A percentile compares a stretch with the other conserved stretches of the same genome.
Conservation (phyloP, 495 filamentous ascomycete genomes). For the Arthonia radiata region DNA sequence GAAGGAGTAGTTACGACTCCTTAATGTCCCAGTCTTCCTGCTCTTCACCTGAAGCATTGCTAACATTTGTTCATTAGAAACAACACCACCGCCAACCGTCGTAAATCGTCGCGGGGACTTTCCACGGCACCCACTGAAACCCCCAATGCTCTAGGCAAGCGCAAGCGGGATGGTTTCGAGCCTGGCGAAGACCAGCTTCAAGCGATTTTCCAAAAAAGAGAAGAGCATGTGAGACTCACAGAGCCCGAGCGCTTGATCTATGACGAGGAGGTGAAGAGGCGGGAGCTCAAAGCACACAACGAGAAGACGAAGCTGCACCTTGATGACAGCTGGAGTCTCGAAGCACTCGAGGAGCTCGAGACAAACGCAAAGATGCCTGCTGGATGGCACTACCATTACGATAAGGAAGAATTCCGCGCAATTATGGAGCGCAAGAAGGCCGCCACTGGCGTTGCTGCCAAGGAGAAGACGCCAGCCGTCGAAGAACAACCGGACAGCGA, state of each 20-base stretch:
- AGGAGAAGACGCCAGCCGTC: constrained; percentile 8
- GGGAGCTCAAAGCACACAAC: constrained; percentile 3
- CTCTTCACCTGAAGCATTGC: no score
- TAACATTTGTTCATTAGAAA: no score
- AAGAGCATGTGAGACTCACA: constrained; percentile 12
- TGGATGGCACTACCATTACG: no score
- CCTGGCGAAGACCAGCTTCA: constrained; percentile 16
- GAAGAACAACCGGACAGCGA: constrained; percentile 26
- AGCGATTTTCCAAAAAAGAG: constrained; percentile 10
- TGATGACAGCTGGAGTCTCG: constrained; percentile 12
- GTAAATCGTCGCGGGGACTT: no score
- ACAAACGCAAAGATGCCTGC: constrained; percentile 14
- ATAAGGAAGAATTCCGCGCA: no score
- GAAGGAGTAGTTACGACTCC: no score
- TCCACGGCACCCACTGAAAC: no score
- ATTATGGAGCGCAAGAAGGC: no score
- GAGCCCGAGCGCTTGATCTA: neutral
- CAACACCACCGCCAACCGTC: no score
- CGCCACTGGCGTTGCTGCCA: no score
- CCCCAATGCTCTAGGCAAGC: constrained; percentile 34
- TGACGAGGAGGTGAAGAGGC: constrained; percentile 12
- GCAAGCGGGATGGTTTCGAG: constrained; percentile 20
- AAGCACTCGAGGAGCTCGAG: constrained; percentile 18
- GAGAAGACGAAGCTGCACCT: constrained; percentile 5
- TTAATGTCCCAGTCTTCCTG: no score